Percentiles rank a stretch among this genome's conserved stretches.
Evolutionary conservation across 352 stramenopile species (phyloP).

Genomic region (Phytophthora sansomeana): DNA sequence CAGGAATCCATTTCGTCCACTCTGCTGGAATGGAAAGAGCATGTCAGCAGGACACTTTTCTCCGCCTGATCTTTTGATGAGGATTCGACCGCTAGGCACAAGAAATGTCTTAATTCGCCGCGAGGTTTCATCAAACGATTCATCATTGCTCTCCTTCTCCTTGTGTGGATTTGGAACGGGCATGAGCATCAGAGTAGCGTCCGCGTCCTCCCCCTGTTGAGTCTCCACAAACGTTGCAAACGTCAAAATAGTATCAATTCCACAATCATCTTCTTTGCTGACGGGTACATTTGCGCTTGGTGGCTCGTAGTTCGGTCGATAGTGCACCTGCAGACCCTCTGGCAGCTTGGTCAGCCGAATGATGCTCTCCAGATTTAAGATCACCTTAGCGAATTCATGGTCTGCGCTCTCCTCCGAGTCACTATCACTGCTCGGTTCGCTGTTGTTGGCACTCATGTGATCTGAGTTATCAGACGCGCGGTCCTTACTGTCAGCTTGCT

Average conservation of each 20-base stretch:
- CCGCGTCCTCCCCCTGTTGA: slow-evolving; percentile 43
- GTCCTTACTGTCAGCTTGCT: slow-evolving; percentile 33
- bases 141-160: slow-evolving; percentile 18
- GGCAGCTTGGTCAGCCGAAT: slow-evolving; percentile 84
- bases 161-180: slow-evolving; percentile 48
- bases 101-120: slow-evolving; percentile 76
- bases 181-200: slow-evolving; percentile 67
- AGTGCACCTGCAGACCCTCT: slow-evolving; percentile 83
- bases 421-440: slow-evolving; percentile 47
- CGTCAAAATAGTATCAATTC: slow-evolving; percentile 68
- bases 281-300: slow-evolving; percentile 37
- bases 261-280: slow-evolving; percentile 37
- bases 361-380: slow-evolving; percentile 85
- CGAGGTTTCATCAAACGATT: slow-evolving; percentile 63
- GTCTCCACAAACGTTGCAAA: slow-evolving; percentile 78
- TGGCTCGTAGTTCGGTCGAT: slow-evolving; percentile 78
- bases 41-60: slow-evolving; percentile 55
- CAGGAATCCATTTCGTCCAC: slow-evolving; percentile 71
- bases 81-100: slow-evolving; percentile 64
- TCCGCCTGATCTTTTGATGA: slow-evolving; percentile 48
- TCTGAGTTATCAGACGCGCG: slow-evolving; percentile 20
- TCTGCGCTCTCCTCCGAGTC: slow-evolving; percentile 57
- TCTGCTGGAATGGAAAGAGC: slow-evolving; percentile 85
- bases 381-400: slow-evolving; percentile 60
- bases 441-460: slow-evolving; percentile 38